Evolutionary conservation across 257 asterid species (phyloP).

Genomic region (Vinca minor): DNA sequence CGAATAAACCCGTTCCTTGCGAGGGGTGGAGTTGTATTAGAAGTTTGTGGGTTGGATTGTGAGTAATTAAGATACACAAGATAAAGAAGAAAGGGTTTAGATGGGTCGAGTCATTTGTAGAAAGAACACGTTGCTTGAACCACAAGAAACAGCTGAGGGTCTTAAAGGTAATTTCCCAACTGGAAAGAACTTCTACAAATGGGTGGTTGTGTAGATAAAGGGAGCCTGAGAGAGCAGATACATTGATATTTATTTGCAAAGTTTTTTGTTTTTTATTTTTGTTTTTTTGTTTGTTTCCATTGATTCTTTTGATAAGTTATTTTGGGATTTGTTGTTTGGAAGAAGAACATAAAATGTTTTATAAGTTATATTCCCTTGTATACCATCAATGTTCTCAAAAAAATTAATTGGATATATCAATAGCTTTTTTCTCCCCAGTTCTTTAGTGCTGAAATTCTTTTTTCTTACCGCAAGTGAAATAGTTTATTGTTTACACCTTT

Average conservation of each 20-base stretch:
- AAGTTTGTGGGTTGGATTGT: slow-evolving; percentile 92
- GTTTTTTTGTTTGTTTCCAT: too few relatives aligned
- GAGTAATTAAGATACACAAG: slow-evolving; percentile 29
- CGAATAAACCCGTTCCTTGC: slow-evolving; percentile 75
- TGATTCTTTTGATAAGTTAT: slow-evolving; percentile 53
- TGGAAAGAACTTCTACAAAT: slow-evolving; percentile 22
- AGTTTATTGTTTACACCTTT: neutral
- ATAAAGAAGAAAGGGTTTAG: slow-evolving; percentile 9
- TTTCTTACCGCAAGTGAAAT: too few relatives aligned
- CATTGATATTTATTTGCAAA: slow-evolving; percentile 38
- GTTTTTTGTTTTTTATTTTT: too few relatives aligned
- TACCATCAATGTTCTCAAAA: slow-evolving; percentile 21
- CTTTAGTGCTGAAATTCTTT: neutral
- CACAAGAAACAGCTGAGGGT: slow-evolving; percentile 22
- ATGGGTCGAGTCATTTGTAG: slow-evolving; percentile 26
- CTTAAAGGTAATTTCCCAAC: slow-evolving; percentile 6
- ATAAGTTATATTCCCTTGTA: slow-evolving; percentile 39
- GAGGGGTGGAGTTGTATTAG: slow-evolving; percentile 57
- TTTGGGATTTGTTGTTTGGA: slow-evolving; percentile 36
- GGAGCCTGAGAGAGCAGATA: slow-evolving; percentile 24
- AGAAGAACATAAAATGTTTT: slow-evolving; percentile 22
- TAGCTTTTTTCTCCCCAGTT: slow-evolving; percentile 1
- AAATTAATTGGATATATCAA: slow-evolving; percentile 7
- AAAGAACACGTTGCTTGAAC: slow-evolving; percentile 16
- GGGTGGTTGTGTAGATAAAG: slow-evolving; percentile 60